phyloP scores from a whole-genome alignment of 2,329 filamentous ascomycete genomes.

The Neofusicoccum sp. region DNA sequence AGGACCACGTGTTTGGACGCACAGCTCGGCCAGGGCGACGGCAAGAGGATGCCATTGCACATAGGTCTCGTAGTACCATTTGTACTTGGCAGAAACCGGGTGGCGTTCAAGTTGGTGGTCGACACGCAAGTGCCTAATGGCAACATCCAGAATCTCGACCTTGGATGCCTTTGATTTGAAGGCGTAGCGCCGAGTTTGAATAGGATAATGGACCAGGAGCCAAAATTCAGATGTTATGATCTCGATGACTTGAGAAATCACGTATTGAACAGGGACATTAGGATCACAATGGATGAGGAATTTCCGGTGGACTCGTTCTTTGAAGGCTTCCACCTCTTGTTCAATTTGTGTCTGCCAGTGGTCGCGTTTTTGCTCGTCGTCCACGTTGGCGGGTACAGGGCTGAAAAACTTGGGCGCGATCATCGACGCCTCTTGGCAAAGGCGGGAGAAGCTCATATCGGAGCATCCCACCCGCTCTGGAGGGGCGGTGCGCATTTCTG shows the following conservation, averaged over 20 bases:
- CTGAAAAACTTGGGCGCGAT: slow-evolving; percentile 20
- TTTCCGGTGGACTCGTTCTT: slow-evolving; percentile 39
- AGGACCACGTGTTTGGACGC: slow-evolving; percentile 27
- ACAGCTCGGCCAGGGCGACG: slow-evolving; percentile 43
- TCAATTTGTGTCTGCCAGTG: slow-evolving; percentile 31
- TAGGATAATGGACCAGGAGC: slow-evolving; percentile 17
- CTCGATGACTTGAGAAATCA: slow-evolving; percentile 2
- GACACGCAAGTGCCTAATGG: slow-evolving; percentile 3
- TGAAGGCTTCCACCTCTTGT: slow-evolving; percentile 37
- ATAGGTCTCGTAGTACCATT: slow-evolving; percentile 42
- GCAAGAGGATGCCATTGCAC: slow-evolving; percentile 56
- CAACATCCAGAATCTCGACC: slow-evolving; percentile 26
- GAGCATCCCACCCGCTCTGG: slow-evolving; percentile 31
- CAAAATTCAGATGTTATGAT: slow-evolving; percentile 13
- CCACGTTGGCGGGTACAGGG: slow-evolving; percentile 21
- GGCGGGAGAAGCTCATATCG: slow-evolving; percentile 37
- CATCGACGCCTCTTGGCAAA: slow-evolving; percentile 36
- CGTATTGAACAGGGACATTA: background rate
- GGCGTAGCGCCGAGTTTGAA: slow-evolving; percentile 12
- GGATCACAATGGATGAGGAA: slow-evolving; percentile 37
- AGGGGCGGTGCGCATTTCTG: slow-evolving; percentile 29
- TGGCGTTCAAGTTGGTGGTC: slow-evolving; percentile 23
- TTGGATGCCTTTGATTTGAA: slow-evolving; percentile 28
- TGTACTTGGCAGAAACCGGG: slow-evolving; percentile 43
- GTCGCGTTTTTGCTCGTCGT: slow-evolving; percentile 17